Base-by-base conservation (phyloP, 805 yeast genomes). In the Pichia scutulata region DNA sequence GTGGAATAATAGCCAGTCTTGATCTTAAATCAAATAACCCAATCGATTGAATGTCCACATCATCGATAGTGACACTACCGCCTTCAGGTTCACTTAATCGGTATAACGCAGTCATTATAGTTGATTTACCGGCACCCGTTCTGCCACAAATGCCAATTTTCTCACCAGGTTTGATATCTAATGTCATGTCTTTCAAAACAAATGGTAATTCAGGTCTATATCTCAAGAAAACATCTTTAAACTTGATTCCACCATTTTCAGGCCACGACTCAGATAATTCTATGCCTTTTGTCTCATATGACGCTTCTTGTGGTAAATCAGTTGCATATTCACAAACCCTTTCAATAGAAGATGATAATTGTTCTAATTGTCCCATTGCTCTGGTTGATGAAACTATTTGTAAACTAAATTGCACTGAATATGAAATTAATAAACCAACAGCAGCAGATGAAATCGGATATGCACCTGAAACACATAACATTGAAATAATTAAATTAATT, bases 111-210 rank as follows among this genome's bases (percentile, higher is more conserved):
- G 81, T 74, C 82, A 82, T 81, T 45, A 82, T 79, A 3, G 86
- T 75, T 1, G 83, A 71, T 65, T 82, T 82, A 46, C 96, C 96
- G 4, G 95, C 95, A 59, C 96, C 96, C 0, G 96, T 88, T 63
- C 96, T 76, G 42, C 96, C 96, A 71, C 93, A 85, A 50, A 88
- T 82, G 45, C 95, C 96, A 57, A 88, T 76, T 60, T 84, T 86
- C 63, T 86, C 88, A 19, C 75, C 70, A 0, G 82, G 75, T 12
- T 71, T 63, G 44, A 85, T 71, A 8, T 54, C 67, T 56, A 74
- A 60, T 25, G 59, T 64, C 51, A 82, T 57, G 51, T 74, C 60
- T 51, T 74, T 77, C 60, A 82, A 68, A 5, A 80, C 87, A 39
- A 75, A 64, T 10, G 87, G 87, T 50, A 82, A 67, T 0, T 75